Evolutionary conservation across 176 grass and related monocot genomes (phyloP), one percentile per base, ranked within the genome.

Genomic region (Thinopyrum elongatum): DNA sequence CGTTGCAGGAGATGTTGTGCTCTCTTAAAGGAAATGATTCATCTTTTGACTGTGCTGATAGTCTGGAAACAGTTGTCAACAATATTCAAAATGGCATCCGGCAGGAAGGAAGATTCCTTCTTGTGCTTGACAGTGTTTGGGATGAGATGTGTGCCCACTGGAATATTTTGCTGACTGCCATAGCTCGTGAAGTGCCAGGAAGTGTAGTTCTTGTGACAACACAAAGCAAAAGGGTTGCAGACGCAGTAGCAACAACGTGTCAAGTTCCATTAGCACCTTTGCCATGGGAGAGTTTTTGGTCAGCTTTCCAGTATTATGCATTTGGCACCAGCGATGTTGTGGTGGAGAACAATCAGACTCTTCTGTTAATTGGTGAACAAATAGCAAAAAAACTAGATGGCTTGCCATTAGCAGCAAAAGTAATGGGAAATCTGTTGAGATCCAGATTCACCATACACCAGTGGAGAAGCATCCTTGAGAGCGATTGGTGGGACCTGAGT

Each of bases 81-180:
- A 72, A 72, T 25, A 72, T 72, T 72, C 36, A 26, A 38, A 72
- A 13, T 42, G 70, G 26, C 6, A 72, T 42, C 36, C 70, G 3
- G 6, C 5, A 3, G 1, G 2, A 39, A n/a, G 36, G 36, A 72
- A 72, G 11, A 8, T 72, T 72, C 11, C 1, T 72, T 42, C 36
- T 72, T 42, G 70, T 72, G 22, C 22, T 72, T 15, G 70, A 72
- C 2, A 72, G 70, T 72, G 70, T 72, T 42, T 72, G 70, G 70
- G 47, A 51, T 51, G 47, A 51, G 47, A 51, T 51, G 47, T 51
- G 47, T 51, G 47, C 0, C 1, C 47, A 51, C 0, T 51, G 47
- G 47, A 51, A 0, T 51, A 17, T 0, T 51, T 51, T 51, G 14
- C 14, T 51, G 16, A 51, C 47, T 51, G 14, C 47, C 4, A 51